These are phyloP conservation scores for Ceriops zippeliana DNA, from an alignment of 345 rosid species.

Conservation along the genomic window DNA sequence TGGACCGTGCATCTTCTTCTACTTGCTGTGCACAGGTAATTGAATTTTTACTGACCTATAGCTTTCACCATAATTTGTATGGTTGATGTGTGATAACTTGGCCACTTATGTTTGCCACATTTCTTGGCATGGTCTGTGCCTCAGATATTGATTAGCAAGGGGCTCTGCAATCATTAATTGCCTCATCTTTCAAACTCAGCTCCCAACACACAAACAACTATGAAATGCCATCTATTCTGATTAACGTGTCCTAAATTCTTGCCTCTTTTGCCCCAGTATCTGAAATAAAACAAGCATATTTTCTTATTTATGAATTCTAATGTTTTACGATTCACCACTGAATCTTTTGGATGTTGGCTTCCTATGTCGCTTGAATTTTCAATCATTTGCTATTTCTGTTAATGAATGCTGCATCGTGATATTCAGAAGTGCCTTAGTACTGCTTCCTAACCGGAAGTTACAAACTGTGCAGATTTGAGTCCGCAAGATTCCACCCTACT, in stretches of 20 bases:
- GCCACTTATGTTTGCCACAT: neutral
- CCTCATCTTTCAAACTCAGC: too few species aligned
- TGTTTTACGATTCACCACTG: neutral
- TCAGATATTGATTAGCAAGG: too few species aligned
- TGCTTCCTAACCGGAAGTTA: slow-evolving; percentile 8
- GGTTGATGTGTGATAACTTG: neutral
- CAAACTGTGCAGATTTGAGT: slow-evolving; percentile 69
- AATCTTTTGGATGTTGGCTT: neutral
- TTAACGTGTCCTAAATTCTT: too few species aligned
- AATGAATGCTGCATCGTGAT: neutral
- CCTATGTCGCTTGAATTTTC: neutral
- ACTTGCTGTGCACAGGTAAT: slow-evolving; percentile 68
- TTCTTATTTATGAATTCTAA: neutral
- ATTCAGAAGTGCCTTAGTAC: neutral
- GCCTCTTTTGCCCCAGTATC: too few species aligned
- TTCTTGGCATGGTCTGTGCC: too few species aligned
- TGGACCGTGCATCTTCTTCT: slow-evolving; percentile 83
- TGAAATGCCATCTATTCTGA: too few species aligned
- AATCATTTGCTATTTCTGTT: neutral
- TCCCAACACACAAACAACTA: too few species aligned
- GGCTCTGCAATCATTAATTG: too few species aligned
- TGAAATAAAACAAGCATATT: too few species aligned
- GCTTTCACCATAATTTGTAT: neutral
- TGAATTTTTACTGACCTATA: neutral
- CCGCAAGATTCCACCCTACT: slow-evolving; percentile 89